Base-by-base conservation (phyloP, 1,284 basidiomycete genomes). In the Sporisorium graminicola region DNA sequence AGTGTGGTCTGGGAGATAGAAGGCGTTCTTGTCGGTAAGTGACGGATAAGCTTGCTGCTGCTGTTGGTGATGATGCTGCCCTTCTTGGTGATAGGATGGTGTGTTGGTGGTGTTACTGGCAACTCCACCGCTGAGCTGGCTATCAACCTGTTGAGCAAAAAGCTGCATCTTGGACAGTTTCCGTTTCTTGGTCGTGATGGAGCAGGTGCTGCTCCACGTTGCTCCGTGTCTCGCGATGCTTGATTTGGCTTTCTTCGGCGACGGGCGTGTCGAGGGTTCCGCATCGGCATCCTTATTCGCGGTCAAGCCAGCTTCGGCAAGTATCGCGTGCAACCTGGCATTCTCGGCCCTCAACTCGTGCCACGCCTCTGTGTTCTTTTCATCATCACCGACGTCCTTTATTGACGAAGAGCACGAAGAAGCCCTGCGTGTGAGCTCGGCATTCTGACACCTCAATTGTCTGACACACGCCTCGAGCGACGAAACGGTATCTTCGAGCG, bases 401-500 rank as follows among this genome's bases (percentile, higher is more conserved):
- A 26, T 26, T 18, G 58, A 31, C 10, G 59, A 10, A 7, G 54
- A 54, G 8, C 16, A 22, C 16, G 35, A 18, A 4, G 51, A 27
- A 16, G 35, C 16, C 31, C 24, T 33, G 4, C 29, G 27, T 20
- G 37, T 5, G n/a, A 63, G 51, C 14, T 54, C 52, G 12, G 50
- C 51, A 27, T 63, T 65, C 35, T 63, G 51, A 12, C n/a, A 24
- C 10, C 68, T 52, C 6, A 71, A 24, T 9, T 64, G 64, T 2
- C 58, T 27, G 5, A 75, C 57, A 27, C 68, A 75, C 2, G 44
- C 51, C 43, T 75, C 73, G 7, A 75, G 37, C 5, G 64, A 63
- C 5, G 65, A 64, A 9, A 75, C 73, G 22, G 73, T 75, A 37
- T 67, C 64, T 43, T 75, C 73, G 16, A 75, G 51, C 9, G 67